Conservation (phyloP, 805 yeast genomes). For the Yarrowia sp. region DNA sequence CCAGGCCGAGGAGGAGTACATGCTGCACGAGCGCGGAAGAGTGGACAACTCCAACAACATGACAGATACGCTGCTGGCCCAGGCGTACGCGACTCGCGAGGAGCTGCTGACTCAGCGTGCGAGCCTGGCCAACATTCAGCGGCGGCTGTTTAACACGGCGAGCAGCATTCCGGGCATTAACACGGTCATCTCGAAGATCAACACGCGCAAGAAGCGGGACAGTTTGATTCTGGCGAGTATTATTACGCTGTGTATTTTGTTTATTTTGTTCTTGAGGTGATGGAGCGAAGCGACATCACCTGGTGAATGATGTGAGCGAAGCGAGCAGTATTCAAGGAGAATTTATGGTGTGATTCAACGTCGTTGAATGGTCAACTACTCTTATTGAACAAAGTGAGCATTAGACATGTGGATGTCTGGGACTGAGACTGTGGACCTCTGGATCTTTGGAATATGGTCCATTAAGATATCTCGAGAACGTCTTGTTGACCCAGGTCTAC, state of each 20-base stretch:
- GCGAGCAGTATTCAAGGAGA: too few relatives aligned
- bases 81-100: conserved; percentile 87
- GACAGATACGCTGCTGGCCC: conserved; percentile 76
- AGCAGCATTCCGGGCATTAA: conserved; percentile 80
- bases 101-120: conserved; percentile 73
- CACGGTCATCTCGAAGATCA: conserved; percentile 70
- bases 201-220: conserved; percentile 85
- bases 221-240: conserved; percentile 76
- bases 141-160: conserved; percentile 57
- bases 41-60: conserved; percentile 69
- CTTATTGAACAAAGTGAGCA: too few relatives aligned
- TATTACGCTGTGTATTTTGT: conserved; percentile 67
- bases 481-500: too few relatives aligned
- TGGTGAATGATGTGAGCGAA: too few relatives aligned
- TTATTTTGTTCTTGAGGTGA: conserved; percentile 54
- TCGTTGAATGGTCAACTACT: too few relatives aligned
- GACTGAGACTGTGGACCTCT: too few relatives aligned
- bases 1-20: conserved; percentile 61
- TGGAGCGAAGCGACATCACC: background rate
- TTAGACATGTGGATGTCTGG: too few relatives aligned
- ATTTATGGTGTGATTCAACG: too few relatives aligned
- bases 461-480: too few relatives aligned
- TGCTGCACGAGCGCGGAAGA: conserved; percentile 71
- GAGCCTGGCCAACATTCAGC: conserved; percentile 60
- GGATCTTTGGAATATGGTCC: too few relatives aligned